These are phyloP conservation scores for Ceratobasidium sp. DNA, from an alignment of 1,284 basidiomycete species.

Conservation along the genomic window DNA sequence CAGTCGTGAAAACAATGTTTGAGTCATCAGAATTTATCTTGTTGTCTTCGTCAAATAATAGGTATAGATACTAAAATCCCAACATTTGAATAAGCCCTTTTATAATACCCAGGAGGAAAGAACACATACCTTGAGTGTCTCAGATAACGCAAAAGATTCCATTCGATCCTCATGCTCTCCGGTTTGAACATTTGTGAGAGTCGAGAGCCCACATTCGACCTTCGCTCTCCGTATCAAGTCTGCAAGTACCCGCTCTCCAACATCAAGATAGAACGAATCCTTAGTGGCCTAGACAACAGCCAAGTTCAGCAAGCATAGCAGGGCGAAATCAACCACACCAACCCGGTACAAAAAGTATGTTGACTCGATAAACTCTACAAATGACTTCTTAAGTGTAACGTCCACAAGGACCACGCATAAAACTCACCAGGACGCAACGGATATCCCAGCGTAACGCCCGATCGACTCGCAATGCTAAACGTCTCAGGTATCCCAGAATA, in stretches of 20 bases:
- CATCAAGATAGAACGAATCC: slow-evolving; percentile 90
- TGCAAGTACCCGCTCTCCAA: slow-evolving; percentile 83
- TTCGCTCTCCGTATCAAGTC: slow-evolving; percentile 80
- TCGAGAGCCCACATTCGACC: slow-evolving; percentile 85
- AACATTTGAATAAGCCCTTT: slow-evolving; percentile 24
- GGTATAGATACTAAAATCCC: slow-evolving; percentile 78
- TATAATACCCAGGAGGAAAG: slow-evolving; percentile 24
- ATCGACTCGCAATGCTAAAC: slow-evolving; percentile 79
- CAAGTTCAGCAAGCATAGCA: slow-evolving; percentile 38
- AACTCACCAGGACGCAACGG: slow-evolving; percentile 78
- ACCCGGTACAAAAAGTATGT: slow-evolving; percentile 94
- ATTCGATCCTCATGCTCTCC: slow-evolving; percentile 88
- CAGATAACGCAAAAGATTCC: slow-evolving; percentile 92
- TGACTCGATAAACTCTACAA: slow-evolving; percentile 85
- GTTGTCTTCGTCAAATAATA: slow-evolving; percentile 90
- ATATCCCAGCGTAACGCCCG: slow-evolving; percentile 82
- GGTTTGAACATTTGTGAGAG: slow-evolving; percentile 80
- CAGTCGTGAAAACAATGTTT: slow-evolving; percentile 89
- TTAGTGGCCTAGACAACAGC: slow-evolving; percentile 75
- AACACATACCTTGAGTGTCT: slow-evolving; percentile 80
- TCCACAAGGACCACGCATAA: neutral
- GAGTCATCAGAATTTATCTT: slow-evolving; percentile 77
- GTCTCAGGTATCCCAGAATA: slow-evolving; percentile 89
- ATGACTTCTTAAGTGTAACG: slow-evolving; percentile 23
- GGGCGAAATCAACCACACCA: slow-evolving; percentile 49